phyloP scores from a whole-genome alignment of 164 flowering plant species.

The Berberis thunbergii region DNA sequence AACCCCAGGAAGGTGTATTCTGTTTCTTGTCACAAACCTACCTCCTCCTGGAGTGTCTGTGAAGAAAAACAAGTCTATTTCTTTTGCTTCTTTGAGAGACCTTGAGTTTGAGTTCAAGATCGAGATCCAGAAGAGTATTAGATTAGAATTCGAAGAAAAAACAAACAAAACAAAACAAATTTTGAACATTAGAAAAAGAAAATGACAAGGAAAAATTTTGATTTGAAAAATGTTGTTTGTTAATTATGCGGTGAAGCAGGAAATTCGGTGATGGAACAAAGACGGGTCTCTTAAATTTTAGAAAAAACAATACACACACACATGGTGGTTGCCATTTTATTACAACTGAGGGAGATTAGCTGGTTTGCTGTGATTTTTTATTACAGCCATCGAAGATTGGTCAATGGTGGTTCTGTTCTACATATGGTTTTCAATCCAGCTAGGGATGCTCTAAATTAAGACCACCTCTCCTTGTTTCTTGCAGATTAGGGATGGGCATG shows the following conservation, averaged over 20 bases:
- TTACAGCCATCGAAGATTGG: too few relatives aligned
- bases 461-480: too few relatives aligned
- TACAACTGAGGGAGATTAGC: too few relatives aligned
- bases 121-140: too few relatives aligned
- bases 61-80: conserved; percentile 7
- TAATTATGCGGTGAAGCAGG: conserved; percentile 1
- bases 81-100: background rate
- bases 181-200: background rate
- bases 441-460: too few relatives aligned
- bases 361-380: too few relatives aligned
- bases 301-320: background rate
- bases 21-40: background rate
- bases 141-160: background rate
- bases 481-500: too few relatives aligned
- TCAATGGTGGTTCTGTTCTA: too few relatives aligned
- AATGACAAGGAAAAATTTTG: background rate
- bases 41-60: conserved; percentile 22
- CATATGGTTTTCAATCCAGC: too few relatives aligned
- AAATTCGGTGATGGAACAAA: conserved; percentile 1
- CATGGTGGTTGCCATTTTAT: background rate
- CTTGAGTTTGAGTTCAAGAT: background rate
- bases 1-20: conserved; percentile 10
- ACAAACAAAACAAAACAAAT: too few relatives aligned
- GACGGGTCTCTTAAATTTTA: background rate
- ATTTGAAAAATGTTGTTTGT: too few relatives aligned